These are phyloP conservation scores for Chalciporus piperatus DNA, from an alignment of 768 basidiomycete genomes.

Conservation along the genomic window DNA sequence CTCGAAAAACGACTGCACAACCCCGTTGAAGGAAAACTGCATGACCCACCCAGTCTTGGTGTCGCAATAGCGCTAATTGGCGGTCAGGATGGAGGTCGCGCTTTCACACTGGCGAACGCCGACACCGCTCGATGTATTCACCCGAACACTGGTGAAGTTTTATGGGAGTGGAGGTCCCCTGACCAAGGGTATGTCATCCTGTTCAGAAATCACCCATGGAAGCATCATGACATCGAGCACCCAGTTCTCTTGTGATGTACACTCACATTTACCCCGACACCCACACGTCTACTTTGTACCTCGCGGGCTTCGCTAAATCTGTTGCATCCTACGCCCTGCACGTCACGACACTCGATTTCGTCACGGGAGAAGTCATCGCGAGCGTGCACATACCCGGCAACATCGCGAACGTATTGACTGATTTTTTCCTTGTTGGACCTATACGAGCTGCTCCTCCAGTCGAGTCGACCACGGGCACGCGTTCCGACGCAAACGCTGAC, in stretches of 20 bases:
- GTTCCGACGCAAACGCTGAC: not conserved
- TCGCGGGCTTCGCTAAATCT: constrained; percentile 44
- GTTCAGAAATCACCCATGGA: not conserved
- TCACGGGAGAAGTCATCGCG: constrained; percentile 50
- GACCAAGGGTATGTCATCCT: constrained; percentile 57
- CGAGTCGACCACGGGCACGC: not conserved
- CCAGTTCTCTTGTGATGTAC: constrained; percentile 63
- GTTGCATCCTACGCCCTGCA: constrained; percentile 60
- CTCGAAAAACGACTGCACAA: constrained; percentile 63
- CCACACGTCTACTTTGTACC: constrained; percentile 52
- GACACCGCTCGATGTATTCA: constrained; percentile 53
- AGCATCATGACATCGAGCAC: not conserved
- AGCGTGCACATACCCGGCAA: constrained; percentile 54
- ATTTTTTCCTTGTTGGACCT: constrained; percentile 37
- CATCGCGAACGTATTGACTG: constrained; percentile 33
- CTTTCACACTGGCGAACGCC: constrained; percentile 56
- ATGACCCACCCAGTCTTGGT: constrained; percentile 56
- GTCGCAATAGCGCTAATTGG: constrained; percentile 44
- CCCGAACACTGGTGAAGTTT: constrained; percentile 46
- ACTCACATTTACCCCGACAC: constrained; percentile 56
- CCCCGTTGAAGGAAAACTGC: constrained; percentile 39
- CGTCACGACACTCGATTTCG: constrained; percentile 55
- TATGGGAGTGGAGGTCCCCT: constrained; percentile 72
- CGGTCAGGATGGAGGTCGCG: constrained; percentile 25
- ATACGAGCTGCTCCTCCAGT: constrained; percentile 3